Percentiles rank a stretch among this genome's conserved stretches.
These are phyloP conservation scores for Neotropicomus parvogracilis DNA, from an alignment of 1,284 basidiomycete genomes.

Conservation along the genomic window DNA sequence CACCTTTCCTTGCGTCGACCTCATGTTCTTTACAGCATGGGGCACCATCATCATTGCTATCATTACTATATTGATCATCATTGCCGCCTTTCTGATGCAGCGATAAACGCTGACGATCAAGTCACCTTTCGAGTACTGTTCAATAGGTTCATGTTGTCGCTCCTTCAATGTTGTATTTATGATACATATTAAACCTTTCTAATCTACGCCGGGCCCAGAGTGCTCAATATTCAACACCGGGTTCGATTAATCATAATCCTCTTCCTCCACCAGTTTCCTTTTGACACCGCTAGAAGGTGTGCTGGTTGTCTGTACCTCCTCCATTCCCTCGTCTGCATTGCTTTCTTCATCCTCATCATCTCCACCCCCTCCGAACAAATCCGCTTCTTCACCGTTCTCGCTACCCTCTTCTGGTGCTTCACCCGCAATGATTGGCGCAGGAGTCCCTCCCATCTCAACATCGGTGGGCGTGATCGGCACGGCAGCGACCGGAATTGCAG, in stretches of 20 bases:
- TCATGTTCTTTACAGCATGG: slow-evolving; percentile 39
- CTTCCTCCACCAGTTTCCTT: slow-evolving; percentile 77
- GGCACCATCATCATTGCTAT: slow-evolving; percentile 37
- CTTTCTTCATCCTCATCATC: slow-evolving; percentile 73
- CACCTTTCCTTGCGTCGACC: slow-evolving; percentile 1
- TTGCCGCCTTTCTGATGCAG: slow-evolving; percentile 34
- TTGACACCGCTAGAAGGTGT: slow-evolving; percentile 60
- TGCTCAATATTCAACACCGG: slow-evolving; percentile 11
- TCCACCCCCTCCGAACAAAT: slow-evolving; percentile 62
- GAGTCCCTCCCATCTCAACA: slow-evolving; percentile 52
- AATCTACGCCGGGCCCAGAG: slow-evolving; percentile 5
- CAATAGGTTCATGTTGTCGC: not conserved
- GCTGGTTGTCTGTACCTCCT: slow-evolving; percentile 59
- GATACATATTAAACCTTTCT: slow-evolving; percentile 26
- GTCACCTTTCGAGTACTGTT: not conserved
- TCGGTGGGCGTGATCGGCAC: slow-evolving; percentile 53
- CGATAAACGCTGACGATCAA: slow-evolving; percentile 6
- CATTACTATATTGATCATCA: slow-evolving; percentile 28
- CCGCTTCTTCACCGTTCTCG: slow-evolving; percentile 56
- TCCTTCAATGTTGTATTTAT: slow-evolving; percentile 28
- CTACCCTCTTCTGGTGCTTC: slow-evolving; percentile 56
- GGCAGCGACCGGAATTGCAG: slow-evolving; percentile 37
- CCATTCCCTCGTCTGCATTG: slow-evolving; percentile 57
- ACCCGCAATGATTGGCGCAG: slow-evolving; percentile 40
- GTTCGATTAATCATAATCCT: slow-evolving; percentile 67